phyloP scores from a whole-genome alignment of 331 rosid species.

The Pyracantha coccinea region DNA sequence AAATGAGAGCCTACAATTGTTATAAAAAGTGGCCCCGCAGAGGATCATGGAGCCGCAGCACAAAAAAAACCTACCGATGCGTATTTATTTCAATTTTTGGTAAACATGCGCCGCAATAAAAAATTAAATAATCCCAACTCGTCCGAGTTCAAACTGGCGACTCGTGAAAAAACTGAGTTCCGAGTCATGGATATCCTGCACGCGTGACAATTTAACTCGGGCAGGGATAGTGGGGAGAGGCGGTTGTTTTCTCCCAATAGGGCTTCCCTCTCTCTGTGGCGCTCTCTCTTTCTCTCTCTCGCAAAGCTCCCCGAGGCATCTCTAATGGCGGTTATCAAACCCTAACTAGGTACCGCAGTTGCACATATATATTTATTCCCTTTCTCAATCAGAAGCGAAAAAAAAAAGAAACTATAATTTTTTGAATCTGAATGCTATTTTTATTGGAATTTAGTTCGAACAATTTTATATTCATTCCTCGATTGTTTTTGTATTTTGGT shows the following conservation, averaged over 20 bases:
- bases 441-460: not conserved
- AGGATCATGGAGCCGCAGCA: not conserved
- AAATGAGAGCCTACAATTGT: not conserved
- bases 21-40: not conserved
- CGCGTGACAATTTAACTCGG: constrained; percentile 10
- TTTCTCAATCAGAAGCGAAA: not conserved
- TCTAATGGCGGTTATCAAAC: constrained; percentile 30
- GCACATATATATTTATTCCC: not conserved
- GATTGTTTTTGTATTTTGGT: not conserved
- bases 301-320: constrained; percentile 15
- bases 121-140: not conserved
- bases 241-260: constrained; percentile 11
- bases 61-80: not conserved
- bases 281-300: not conserved
- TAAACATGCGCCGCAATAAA: not conserved
- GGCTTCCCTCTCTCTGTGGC: constrained; percentile 1
- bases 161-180: constrained; percentile 3
- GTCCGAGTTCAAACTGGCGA: not conserved
- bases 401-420: not conserved
- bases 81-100: not conserved
- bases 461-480: not conserved
- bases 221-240: constrained; percentile 10
- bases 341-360: constrained; percentile 20
- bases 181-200: constrained; percentile 9
- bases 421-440: not conserved